These are phyloP conservation scores for Yamadazyma epiphylla DNA, from an alignment of 1,139 yeast genomes.

Conservation along the genomic window DNA sequence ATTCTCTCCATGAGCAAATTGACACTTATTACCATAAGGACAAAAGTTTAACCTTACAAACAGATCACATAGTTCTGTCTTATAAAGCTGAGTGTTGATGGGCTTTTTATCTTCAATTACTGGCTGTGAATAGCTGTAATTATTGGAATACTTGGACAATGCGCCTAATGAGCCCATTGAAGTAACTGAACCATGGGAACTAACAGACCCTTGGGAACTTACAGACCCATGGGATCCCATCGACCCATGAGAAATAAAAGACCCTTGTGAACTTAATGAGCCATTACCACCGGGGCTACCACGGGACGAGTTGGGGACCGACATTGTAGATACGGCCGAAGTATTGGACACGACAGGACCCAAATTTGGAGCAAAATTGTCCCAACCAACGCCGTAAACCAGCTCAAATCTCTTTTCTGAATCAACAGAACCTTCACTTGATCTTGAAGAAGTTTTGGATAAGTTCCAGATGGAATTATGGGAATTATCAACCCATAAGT, in stretches of 20 bases:
- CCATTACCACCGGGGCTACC: too few species aligned
- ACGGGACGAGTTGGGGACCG: background rate
- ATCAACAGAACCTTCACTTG: background rate
- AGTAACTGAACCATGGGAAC: background rate
- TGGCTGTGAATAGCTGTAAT: slow-evolving; percentile 1
- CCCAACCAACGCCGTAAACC: too few species aligned
- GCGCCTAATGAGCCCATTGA: background rate
- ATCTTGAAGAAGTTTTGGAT: slow-evolving; percentile 4
- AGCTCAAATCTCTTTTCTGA: background rate
- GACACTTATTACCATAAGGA: slow-evolving; percentile 89
- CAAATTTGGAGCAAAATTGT: background rate
- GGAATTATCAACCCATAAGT: slow-evolving; percentile 28
- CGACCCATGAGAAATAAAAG: too few species aligned
- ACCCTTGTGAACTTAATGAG: too few species aligned
- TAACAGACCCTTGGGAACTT: background rate
- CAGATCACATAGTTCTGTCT: slow-evolving; percentile 86
- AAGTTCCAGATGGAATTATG: slow-evolving; percentile 8
- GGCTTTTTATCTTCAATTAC: slow-evolving; percentile 12
- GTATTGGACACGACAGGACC: background rate
- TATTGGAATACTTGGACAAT: background rate
- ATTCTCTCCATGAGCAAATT: slow-evolving; percentile 85
- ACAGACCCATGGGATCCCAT: background rate
- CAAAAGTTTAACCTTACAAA: slow-evolving; percentile 70
- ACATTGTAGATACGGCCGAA: background rate
- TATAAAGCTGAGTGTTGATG: slow-evolving; percentile 72